Conservation (phyloP, 805 yeast species). For the Candida ficus region DNA sequence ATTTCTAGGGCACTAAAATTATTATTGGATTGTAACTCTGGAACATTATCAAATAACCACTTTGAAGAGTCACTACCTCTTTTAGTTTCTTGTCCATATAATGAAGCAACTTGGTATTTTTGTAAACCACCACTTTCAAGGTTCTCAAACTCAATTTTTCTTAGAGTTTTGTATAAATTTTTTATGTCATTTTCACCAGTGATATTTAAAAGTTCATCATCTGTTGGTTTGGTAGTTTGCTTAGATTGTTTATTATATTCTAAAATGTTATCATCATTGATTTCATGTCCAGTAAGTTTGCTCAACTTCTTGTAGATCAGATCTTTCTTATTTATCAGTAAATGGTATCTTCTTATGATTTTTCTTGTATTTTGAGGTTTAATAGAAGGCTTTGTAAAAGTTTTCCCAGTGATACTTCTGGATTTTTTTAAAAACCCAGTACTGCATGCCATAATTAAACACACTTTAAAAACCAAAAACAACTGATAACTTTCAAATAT, state of each 20-base stretch:
- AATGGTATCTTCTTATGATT: conserved; percentile 74
- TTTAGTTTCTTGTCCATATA: conserved; percentile 68
- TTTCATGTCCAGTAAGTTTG: conserved; percentile 13
- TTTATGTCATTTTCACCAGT: conserved; percentile 13
- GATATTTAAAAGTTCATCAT: conserved; percentile 14
- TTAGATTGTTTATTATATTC: conserved; percentile 7
- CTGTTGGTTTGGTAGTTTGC: conserved; percentile 11
- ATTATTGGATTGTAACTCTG: conserved; percentile 23
- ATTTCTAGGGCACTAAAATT: conserved; percentile 60
- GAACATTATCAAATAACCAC: conserved; percentile 68
- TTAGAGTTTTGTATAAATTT: conserved; percentile 32
- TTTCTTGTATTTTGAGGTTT: conserved; percentile 71
- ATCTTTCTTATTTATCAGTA: conserved; percentile 52
- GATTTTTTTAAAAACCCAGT: conserved; percentile 16
- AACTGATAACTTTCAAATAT: too few species aligned
- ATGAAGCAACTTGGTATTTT: conserved; percentile 80
- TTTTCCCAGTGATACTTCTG: conserved; percentile 26
- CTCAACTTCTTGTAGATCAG: conserved; percentile 33
- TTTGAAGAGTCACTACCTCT: conserved; percentile 94
- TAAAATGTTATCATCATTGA: conserved; percentile 23
- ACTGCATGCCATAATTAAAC: conserved; percentile 2
- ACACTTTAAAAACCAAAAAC: not conserved
- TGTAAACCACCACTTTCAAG: conserved; percentile 67
- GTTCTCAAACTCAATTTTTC: conserved; percentile 57
- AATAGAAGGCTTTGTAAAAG: conserved; percentile 38